phyloP scores from a whole-genome alignment of 805 yeast genomes.

The Metschnikowia picachoensis region DNA sequence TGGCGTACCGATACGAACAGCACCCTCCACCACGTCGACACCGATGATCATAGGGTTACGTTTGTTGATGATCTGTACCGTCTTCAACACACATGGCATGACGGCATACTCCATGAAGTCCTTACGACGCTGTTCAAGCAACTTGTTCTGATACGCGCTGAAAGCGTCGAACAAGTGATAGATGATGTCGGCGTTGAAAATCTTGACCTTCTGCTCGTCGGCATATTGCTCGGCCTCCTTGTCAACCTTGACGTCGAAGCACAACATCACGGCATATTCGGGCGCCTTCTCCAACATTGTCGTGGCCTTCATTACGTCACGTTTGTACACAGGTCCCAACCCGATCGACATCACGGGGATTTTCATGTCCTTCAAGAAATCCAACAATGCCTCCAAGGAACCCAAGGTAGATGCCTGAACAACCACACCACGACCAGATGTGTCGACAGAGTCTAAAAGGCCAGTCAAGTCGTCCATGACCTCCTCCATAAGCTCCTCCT shows the following conservation, averaged over 20 bases:
- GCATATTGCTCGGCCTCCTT: constrained; percentile 99
- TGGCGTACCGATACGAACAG: constrained; percentile 88
- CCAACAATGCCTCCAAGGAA: constrained; percentile 93
- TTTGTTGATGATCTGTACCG: constrained; percentile 94
- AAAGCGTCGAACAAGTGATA: constrained; percentile 95
- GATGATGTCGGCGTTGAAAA: constrained; percentile 94
- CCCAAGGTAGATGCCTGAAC: constrained; percentile 99
- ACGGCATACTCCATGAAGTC: constrained; percentile 86
- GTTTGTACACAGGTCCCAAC: constrained; percentile 94
- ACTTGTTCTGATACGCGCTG: constrained; percentile 83
- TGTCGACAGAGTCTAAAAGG: constrained; percentile 88
- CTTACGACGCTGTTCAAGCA: constrained; percentile 85
- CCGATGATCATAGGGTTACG: constrained; percentile 99
- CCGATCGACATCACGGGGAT: constrained; percentile 99
- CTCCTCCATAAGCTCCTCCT: constrained; percentile 95
- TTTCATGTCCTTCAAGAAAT: constrained; percentile 96
- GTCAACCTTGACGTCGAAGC: constrained; percentile 96
- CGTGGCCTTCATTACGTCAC: constrained; percentile 97
- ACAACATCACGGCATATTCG: constrained; percentile 94
- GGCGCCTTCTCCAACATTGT: constrained; percentile 97
- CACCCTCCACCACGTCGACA: constrained; percentile 94
- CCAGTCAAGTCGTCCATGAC: constrained; percentile 99
- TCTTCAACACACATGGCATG: constrained; percentile 92
- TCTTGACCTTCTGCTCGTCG: constrained; percentile 82
- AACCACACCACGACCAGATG: constrained; percentile 93